Base-by-base conservation (phyloP, 768 basidiomycete species). In the Amanita exitialis region DNA sequence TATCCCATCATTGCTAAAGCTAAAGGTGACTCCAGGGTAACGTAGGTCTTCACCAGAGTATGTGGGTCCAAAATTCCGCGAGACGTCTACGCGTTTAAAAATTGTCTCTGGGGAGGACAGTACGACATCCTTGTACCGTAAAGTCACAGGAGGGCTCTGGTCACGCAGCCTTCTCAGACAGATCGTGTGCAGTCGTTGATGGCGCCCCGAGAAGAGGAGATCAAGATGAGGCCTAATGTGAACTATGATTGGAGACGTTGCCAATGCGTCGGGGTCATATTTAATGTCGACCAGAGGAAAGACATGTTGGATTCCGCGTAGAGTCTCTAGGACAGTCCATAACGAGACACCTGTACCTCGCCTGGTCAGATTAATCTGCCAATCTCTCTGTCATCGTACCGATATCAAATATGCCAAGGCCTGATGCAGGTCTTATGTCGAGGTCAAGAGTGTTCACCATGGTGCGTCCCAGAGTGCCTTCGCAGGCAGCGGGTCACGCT, bases 281-380 rank as follows among this genome's bases (percentile, higher is more conserved):
- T 89, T 89, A 62, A 92, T 72, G 55, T 90, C 86, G 48, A 91
- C 80, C 58, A 87, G 83, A 39, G 89, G 89, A 55, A 87, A 90
- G 39, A 74, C 66, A 55, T 86, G 78, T 47, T 80, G 81, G 20
- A 81, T 71, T 23, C 76, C 67, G 35, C 86, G 77, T 4, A 92
- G 69, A 47, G 76, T 69, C 54, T 88, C 83, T 38, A 91, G 70
- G 13, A 88, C 69, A 12, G 76, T 77, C 90, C 90, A 92, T 6
- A 92, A 69, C 1, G 89, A 90, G 34, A 80, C 68, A 37, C 88
- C 89, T 88, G 57, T 15, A 32, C 32, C 21, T 25, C 48, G 25
- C 50, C 57, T 25, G 23, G 27, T 12, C 15, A 30, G 28, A 25
- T 41, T 10, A 37, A 45, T 20, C 3, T 27, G 6, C 10, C 4